Base-by-base conservation (phyloP, 371 early-diverging fungal species). In the Apophysomyces variabilis region DNA sequence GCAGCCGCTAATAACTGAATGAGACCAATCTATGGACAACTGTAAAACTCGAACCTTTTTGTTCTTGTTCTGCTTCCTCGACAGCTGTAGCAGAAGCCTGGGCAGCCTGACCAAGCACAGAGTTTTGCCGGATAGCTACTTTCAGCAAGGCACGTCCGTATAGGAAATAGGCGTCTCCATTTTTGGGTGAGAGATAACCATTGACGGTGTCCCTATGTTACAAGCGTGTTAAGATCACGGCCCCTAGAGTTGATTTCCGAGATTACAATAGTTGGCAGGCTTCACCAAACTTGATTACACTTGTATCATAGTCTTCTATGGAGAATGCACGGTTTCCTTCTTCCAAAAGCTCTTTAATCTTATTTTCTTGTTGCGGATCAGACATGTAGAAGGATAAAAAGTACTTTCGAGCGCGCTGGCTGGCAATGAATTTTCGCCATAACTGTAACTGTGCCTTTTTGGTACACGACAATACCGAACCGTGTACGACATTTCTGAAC, bases 111-210 rank as follows among this genome's bases (percentile, higher is more conserved):
- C 88, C 88, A 43, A 92, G 70, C n/a, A 93, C 85, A 54, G 90
- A 83, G 70, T 83, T 87, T 64, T 92, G 91, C 67, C 89, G 83
- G 65, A 94, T 89, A 4, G 93, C 95, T 67, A 85, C 81, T 60
- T 92, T 86, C 35, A 94, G 73, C 32, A 95, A 75, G 7, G 95
- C 92, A 38, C 87, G 82, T 14, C 96, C 96, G 66, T 95, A 95
- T 66, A 87, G 64, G 57, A 91, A 90, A 62, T 91, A 75, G 5
- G 86, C 88, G 67, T 94, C 94, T 1, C 93, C 96, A 71, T 89
- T 92, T 60, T 87, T 80, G 46, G 84, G 82, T 13, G 93, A 84
- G 37, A 87, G 82, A 65, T 79, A 76, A 35, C 95, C 95, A 74
- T 89, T 85, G 6, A 83, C 64, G 58, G 86, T 74, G 54, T 89